Evolutionary conservation across 1,284 basidiomycete genomes (phyloP), one percentile per base, ranked within the genome.

Genomic region (Butyriboletus appendiculatus): DNA sequence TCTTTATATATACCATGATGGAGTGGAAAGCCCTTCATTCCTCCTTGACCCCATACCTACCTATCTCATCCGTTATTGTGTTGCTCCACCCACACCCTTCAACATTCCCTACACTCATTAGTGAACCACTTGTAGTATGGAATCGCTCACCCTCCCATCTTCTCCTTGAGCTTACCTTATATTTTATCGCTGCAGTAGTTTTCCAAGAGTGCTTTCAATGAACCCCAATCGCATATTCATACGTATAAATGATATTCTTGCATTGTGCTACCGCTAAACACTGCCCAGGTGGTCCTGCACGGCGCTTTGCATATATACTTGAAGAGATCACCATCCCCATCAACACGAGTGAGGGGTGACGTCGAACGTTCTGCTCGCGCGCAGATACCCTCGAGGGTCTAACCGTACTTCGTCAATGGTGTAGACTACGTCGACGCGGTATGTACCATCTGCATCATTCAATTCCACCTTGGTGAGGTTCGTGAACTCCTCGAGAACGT

Each of bases 401-500:
- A 73, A 58, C 49, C 79, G 73, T 16, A 88, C 81, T 62, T 86
- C 81, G 33, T 81, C 77, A 1, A 85, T 82, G n/a, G 68, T 50
- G 58, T 84, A 85, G 46, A 62, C 64, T 20, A 88, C 80, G 22
- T 75, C 62, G 45, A 82, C 70, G 3, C 59, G 68, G 57, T 81
- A 86, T 32, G 59, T 72, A 2, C 77, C 76, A 9, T 70, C 50
- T 5, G 49, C 60, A 22, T 72, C 73, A 12, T 67, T 61, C 26
- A 83, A 49, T 15, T 71, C 69, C 10, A 84, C 60, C 34, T 48
- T 62, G 20, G 84, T 86, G 61, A 72, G 61, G 59, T 86, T 83
- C 5, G 77, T 67, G 49, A 80, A 79, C 9, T 65, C 66, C 1
- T 68, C 62, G n/a, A 87, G 61, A 5, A 73, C 56, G 0, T 59